Evolutionary conservation across 352 stramenopile species (phyloP).

Genomic region (Phytopythium chamaehyphon): DNA sequence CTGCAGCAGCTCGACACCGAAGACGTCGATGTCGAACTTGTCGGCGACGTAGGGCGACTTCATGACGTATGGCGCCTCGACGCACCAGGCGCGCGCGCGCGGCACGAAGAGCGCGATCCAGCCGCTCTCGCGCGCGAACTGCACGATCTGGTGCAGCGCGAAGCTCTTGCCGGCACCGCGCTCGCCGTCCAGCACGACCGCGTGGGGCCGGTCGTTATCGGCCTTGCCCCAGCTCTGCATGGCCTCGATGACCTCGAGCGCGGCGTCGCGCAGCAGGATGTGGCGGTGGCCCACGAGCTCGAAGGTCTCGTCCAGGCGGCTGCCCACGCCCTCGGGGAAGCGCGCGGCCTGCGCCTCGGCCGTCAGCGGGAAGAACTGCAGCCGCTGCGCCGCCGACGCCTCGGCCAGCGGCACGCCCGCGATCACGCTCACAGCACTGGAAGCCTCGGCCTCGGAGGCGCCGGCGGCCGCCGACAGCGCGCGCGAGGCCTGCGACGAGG

Average conservation of each 20-base stretch:
- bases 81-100: slow-evolving; percentile 68
- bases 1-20: slow-evolving; percentile 72
- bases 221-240: slow-evolving; percentile 60
- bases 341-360: slow-evolving; percentile 76
- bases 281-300: slow-evolving; percentile 80
- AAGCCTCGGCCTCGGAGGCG: slow-evolving; percentile 6
- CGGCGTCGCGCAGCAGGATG: slow-evolving; percentile 81
- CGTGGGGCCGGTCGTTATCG: slow-evolving; percentile 41
- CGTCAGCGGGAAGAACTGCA: slow-evolving; percentile 79
- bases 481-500: slow-evolving; percentile 9
- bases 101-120: slow-evolving; percentile 87
- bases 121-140: slow-evolving; percentile 79
- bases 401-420: slow-evolving; percentile 39
- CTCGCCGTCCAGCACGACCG: slow-evolving; percentile 77
- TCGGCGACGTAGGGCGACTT: slow-evolving; percentile 67
- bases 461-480: slow-evolving; percentile 25
- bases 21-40: slow-evolving; percentile 87
- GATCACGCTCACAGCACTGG: slow-evolving; percentile 38
- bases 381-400: slow-evolving; percentile 51
- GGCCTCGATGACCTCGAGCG: slow-evolving; percentile 61
- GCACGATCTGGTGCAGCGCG: slow-evolving; percentile 84
- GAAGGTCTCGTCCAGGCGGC: slow-evolving; percentile 74
- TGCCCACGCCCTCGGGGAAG: slow-evolving; percentile 67
- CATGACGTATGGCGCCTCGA: slow-evolving; percentile 83
- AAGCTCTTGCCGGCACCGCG: slow-evolving; percentile 82